These are phyloP conservation scores for Trametes cinnabarina DNA, from an alignment of 768 basidiomycete species.

Conservation along the genomic window DNA sequence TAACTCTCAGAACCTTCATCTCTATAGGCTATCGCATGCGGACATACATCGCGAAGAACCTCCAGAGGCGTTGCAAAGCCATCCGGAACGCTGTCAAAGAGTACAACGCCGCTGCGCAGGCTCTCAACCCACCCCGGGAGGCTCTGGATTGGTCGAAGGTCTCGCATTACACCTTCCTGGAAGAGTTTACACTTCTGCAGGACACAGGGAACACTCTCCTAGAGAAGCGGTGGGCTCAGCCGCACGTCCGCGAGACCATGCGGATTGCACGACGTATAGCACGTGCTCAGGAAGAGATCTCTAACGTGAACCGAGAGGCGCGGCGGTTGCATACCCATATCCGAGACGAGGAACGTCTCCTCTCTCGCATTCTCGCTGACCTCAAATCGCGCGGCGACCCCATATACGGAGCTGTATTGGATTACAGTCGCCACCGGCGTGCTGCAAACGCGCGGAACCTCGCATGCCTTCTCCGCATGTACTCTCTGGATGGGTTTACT, in stretches of 20 bases:
- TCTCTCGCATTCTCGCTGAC: neutral
- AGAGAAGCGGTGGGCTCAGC: conserved; percentile 28
- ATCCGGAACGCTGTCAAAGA: conserved; percentile 25
- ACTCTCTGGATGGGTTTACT: conserved; percentile 1
- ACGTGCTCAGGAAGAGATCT: conserved; percentile 27
- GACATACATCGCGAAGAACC: conserved; percentile 28
- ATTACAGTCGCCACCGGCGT: conserved; percentile 6
- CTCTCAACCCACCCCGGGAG: conserved; percentile 22
- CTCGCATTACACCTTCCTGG: conserved; percentile 29
- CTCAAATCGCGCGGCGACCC: neutral
- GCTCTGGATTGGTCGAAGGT: conserved; percentile 25
- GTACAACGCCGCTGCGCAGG: conserved; percentile 30
- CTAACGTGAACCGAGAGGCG: conserved; percentile 25
- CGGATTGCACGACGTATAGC: conserved; percentile 19
- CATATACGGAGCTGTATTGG: neutral
- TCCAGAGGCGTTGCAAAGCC: conserved; percentile 25
- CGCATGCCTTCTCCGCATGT: conserved; percentile 3
- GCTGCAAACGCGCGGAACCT: conserved; percentile 3
- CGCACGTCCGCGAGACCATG: conserved; percentile 23
- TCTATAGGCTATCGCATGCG: conserved; percentile 30
- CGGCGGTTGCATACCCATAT: conserved; percentile 28
- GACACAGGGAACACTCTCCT: conserved; percentile 25
- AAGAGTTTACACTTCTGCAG: conserved; percentile 30
- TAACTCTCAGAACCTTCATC: no score
- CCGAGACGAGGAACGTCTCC: conserved; percentile 21